A percentile compares a stretch with the other conserved stretches of the same genome.
Conservation (phyloP, 208 protist genomes). For the Porcisia hertigi region DNA sequence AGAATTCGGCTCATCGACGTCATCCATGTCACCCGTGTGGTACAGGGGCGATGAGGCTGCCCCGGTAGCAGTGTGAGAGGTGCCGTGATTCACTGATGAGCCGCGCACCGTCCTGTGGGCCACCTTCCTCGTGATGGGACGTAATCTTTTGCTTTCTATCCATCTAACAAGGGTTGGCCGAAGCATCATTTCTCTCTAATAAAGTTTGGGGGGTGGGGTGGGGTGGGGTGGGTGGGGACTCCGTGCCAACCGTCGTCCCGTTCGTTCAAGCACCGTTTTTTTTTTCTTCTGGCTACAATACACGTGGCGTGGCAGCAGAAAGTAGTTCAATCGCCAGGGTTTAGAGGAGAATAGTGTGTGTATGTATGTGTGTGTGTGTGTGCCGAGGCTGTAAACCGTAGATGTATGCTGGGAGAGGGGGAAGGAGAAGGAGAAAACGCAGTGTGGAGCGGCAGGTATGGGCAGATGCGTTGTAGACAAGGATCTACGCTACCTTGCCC, state of each 20-base stretch:
- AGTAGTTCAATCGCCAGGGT: no score
- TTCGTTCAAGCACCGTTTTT: background rate
- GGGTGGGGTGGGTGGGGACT: background rate
- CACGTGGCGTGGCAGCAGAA: background rate
- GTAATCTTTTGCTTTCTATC: conserved; percentile 28
- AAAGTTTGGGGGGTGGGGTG: background rate
- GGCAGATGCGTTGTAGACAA: background rate
- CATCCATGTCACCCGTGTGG: conserved; percentile 20
- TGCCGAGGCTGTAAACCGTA: no score
- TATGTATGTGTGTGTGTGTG: no score
- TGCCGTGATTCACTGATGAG: background rate
- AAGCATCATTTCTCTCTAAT: conserved; percentile 5
- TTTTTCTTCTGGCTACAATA: background rate
- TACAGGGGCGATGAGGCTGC: conserved; percentile 6
- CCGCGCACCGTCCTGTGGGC: conserved; percentile 2
- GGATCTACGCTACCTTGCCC: background rate
- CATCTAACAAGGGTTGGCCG: conserved; percentile 31
- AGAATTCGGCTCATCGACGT: background rate
- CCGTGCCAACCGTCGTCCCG: background rate
- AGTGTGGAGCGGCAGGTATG: background rate
- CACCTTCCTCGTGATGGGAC: conserved; percentile 39
- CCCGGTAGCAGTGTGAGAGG: background rate
- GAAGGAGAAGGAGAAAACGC: background rate
- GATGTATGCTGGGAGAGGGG: no score
- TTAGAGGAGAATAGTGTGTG: no score